These are phyloP conservation scores for Diaporthe caulivora DNA, from an alignment of 2,329 filamentous ascomycete genomes.

Conservation along the genomic window DNA sequence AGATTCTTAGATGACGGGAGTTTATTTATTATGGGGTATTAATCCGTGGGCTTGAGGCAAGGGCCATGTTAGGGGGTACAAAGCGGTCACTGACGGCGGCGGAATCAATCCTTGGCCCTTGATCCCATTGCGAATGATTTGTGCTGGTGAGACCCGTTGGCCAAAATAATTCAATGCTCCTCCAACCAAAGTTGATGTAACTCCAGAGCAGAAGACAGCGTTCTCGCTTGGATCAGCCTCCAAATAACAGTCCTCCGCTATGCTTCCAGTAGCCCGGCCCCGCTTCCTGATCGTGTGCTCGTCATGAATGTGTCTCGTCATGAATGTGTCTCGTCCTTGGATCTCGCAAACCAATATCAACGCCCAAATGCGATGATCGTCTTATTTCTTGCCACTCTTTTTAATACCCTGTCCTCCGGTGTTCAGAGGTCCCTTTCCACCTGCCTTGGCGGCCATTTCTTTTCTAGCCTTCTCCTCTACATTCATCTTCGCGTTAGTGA, in stretches of 20 bases:
- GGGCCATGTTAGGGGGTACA: not conserved
- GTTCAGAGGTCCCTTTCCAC: constrained; percentile 90
- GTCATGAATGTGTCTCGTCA: constrained; percentile 31
- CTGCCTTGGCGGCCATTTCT: constrained; percentile 83
- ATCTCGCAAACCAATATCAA: not conserved
- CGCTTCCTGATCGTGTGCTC: constrained; percentile 37
- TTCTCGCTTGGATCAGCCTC: constrained; percentile 26
- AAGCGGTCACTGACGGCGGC: not conserved
- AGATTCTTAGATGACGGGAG: not conserved
- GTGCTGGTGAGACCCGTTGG: not conserved
- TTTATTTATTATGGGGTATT: not conserved
- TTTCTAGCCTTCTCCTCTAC: constrained; percentile 87
- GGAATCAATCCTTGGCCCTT: no score
- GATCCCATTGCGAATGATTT: not conserved
- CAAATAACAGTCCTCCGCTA: constrained; percentile 40
- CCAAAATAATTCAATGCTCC: not conserved
- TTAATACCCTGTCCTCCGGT: constrained; percentile 91
- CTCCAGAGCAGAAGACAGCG: not conserved
- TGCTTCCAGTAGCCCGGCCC: constrained; percentile 35
- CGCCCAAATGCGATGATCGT: not conserved
- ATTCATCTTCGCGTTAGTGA: constrained; percentile 39
- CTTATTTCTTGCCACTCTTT: constrained; percentile 97
- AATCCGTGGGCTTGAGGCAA: not conserved
- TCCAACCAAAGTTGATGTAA: not conserved
- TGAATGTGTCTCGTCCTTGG: constrained; percentile 29